Evolutionary conservation across 176 grass and related monocot species (phyloP).

Genomic region (Bonia amplexicaulis): DNA sequence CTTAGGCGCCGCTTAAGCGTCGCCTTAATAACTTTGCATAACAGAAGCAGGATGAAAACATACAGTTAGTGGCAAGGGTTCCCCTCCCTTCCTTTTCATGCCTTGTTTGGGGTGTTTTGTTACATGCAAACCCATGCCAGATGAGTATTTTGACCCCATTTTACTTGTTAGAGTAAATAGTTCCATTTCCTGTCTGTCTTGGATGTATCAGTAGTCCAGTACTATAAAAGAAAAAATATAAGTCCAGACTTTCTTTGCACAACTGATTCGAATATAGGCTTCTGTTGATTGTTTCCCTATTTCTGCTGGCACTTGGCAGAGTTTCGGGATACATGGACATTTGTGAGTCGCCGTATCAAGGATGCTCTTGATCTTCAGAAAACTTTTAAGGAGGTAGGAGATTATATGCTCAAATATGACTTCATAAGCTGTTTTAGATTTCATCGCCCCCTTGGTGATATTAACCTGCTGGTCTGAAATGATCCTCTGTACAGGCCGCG

Average conservation of each 20-base stretch:
- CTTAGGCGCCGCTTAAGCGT: too few species aligned
- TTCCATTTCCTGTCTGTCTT: background rate
- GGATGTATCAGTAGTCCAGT: background rate
- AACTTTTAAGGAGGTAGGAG: conserved; percentile 73
- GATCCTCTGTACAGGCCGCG: conserved; percentile 45
- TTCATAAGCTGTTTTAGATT: background rate
- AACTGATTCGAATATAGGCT: background rate
- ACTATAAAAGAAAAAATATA: background rate
- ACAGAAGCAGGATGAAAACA: background rate
- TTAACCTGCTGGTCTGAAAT: background rate
- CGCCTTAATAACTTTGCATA: too few species aligned
- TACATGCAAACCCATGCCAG: background rate
- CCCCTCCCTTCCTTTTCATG: background rate
- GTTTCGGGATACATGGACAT: conserved; percentile 81
- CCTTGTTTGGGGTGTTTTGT: background rate
- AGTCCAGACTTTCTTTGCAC: background rate
- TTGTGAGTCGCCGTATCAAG: conserved; percentile 63
- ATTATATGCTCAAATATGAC: background rate
- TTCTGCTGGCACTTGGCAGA: conserved; percentile 42
- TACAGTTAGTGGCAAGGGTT: background rate
- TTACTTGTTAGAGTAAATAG: background rate
- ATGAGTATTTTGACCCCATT: background rate
- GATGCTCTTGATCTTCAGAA: conserved; percentile 84
- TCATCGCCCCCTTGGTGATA: background rate
- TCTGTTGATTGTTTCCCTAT: background rate